A percentile compares a stretch with the other conserved stretches of the same genome.
Evolutionary conservation across 2,329 filamentous ascomycete genomes (phyloP).

Genomic region (Ilyonectria robusta): DNA sequence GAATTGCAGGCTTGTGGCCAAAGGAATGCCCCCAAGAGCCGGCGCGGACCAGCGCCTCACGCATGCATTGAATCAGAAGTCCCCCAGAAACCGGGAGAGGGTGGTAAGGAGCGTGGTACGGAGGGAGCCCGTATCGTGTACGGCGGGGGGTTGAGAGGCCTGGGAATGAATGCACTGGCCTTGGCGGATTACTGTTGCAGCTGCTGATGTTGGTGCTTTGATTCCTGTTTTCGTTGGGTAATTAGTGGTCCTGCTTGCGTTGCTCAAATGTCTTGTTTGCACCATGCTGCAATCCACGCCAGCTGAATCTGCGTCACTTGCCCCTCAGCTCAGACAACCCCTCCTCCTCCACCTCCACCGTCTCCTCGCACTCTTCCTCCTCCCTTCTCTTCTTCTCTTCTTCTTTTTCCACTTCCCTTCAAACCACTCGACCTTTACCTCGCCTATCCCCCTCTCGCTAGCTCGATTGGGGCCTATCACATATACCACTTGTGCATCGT

Average conservation of each 20-base stretch:
- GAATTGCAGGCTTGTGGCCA: constrained; percentile 22
- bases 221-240: constrained; percentile 22
- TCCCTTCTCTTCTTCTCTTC: constrained; percentile 27
- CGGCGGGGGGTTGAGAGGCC: constrained; percentile 10
- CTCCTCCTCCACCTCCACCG: constrained; percentile 30
- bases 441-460: constrained; percentile 31
- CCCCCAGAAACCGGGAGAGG: constrained; percentile 15
- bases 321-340: constrained; percentile 45
- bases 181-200: constrained; percentile 13
- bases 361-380: constrained; percentile 23
- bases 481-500: constrained; percentile 24
- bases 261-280: constrained; percentile 30
- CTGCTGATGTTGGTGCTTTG: constrained; percentile 9
- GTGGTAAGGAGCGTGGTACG: constrained; percentile 1
- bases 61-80: constrained; percentile 25
- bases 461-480: constrained; percentile 38
- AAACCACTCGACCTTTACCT: constrained; percentile 12
- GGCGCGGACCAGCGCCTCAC: constrained; percentile 12
- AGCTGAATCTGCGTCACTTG: constrained; percentile 49
- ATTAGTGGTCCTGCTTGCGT: constrained; percentile 32
- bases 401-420: constrained; percentile 17
- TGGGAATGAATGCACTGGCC: constrained; percentile 4
- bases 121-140: constrained; percentile 20
- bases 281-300: constrained; percentile 29
- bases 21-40: constrained; percentile 9